Percentiles rank a stretch among this genome's conserved stretches.
phyloP scores from a whole-genome alignment of 768 basidiomycete genomes.

The Mycena crocata region DNA sequence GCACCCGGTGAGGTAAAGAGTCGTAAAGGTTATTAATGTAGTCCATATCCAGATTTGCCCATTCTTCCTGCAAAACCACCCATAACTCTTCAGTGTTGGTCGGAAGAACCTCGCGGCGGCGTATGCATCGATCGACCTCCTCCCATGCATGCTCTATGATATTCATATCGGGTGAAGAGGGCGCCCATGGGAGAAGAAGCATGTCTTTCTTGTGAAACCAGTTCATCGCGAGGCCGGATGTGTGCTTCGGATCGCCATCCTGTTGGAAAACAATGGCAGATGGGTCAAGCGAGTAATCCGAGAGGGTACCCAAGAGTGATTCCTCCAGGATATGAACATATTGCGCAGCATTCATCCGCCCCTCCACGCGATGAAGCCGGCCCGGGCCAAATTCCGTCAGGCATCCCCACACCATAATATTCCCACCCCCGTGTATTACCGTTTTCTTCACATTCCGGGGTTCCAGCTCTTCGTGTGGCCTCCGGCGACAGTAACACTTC shows the following conservation, averaged over 20 bases:
- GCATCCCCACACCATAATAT: constrained; percentile 38
- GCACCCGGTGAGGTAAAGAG: constrained; percentile 31
- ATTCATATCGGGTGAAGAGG: constrained; percentile 44
- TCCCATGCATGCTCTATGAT: constrained; percentile 45
- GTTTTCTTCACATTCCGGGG: constrained; percentile 28
- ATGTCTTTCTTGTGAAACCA: constrained; percentile 35
- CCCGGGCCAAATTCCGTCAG: constrained; percentile 10
- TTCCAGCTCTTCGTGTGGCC: constrained; percentile 28
- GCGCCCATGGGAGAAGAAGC: constrained; percentile 35
- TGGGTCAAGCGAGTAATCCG: constrained; percentile 2
- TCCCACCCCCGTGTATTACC: constrained; percentile 41
- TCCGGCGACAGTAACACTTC: constrained; percentile 33
- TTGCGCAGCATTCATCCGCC: constrained; percentile 15
- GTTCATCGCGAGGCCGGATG: constrained; percentile 18
- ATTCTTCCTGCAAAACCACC: constrained; percentile 42
- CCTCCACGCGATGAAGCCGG: constrained; percentile 19
- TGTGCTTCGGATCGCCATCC: constrained; percentile 28
- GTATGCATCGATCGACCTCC: constrained; percentile 26
- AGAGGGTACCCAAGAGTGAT: constrained; percentile 12
- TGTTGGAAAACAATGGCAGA: constrained; percentile 25
- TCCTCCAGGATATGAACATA: constrained; percentile 24
- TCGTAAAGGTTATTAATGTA: constrained; percentile 30
- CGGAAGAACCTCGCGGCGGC: constrained; percentile 30
- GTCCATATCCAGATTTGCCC: constrained; percentile 34
- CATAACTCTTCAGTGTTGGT: constrained; percentile 30